These are phyloP conservation scores for Petunia secreta DNA, from an alignment of 257 asterid genomes.

Conservation along the genomic window DNA sequence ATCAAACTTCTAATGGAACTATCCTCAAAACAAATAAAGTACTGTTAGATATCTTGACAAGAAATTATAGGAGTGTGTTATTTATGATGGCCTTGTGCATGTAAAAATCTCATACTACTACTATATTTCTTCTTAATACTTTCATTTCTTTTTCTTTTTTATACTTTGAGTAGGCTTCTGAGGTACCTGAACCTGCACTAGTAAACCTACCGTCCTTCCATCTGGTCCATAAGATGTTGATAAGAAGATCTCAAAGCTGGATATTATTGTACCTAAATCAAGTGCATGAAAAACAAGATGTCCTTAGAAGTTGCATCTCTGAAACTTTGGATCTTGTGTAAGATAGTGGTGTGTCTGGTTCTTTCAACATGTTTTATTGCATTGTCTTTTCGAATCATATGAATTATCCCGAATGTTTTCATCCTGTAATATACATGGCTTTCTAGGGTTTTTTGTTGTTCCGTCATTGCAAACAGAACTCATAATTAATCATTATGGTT, in stretches of 20 bases:
- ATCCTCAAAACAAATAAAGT: not conserved
- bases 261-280: conserved; percentile 12
- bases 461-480: too few species aligned
- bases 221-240: not conserved
- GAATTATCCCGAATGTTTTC: not conserved
- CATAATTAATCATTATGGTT: not conserved
- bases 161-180: conserved; percentile 44
- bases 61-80: not conserved
- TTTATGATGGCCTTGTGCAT: not conserved
- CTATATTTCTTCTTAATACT: not conserved
- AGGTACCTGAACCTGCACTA: conserved; percentile 40
- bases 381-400: not conserved
- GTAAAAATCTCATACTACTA: not conserved
- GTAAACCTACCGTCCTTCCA: not conserved
- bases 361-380: not conserved
- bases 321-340: not conserved
- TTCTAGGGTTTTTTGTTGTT: too few species aligned
- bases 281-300: not conserved
- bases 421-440: not conserved
- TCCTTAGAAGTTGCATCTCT: not conserved
- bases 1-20: not conserved
- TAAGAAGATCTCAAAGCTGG: not conserved
- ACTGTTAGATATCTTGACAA: not conserved
- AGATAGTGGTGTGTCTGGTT: not conserved
- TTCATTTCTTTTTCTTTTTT: not conserved